These are phyloP conservation scores for Musa troglodytarum DNA, from an alignment of 176 grass and related monocot species.

Conservation along the genomic window DNA sequence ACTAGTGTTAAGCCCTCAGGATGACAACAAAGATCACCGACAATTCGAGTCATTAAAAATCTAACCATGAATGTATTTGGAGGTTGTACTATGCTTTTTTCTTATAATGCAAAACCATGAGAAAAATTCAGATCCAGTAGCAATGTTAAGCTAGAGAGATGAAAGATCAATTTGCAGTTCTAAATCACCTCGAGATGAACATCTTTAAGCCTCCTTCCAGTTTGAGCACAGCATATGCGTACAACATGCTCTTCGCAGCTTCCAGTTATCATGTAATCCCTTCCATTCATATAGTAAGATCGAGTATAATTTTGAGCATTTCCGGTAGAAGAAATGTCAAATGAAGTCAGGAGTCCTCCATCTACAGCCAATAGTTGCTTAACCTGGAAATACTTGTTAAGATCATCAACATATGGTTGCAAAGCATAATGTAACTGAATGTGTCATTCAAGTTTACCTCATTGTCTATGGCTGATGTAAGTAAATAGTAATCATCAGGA, in stretches of 20 bases:
- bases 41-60: no score
- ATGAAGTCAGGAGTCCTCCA: constrained; percentile 22
- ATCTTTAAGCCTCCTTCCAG: constrained; percentile 24
- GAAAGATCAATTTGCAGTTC: constrained; percentile 6
- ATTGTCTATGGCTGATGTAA: constrained; percentile 20
- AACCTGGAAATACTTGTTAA: constrained; percentile 12
- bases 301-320: constrained; percentile 26
- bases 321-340: constrained; percentile 20
- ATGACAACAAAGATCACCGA: no score
- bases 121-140: neutral
- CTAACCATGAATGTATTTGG: no score
- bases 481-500: constrained; percentile 29
- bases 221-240: constrained; percentile 25
- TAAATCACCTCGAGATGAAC: constrained; percentile 12
- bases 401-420: neutral
- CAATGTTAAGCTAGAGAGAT: neutral
- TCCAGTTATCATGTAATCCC: constrained; percentile 19
- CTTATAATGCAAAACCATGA: no score
- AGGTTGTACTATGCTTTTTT: no score
- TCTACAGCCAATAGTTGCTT: constrained; percentile 23
- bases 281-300: constrained; percentile 24
- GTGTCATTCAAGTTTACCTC: constrained; percentile 4
- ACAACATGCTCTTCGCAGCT: constrained; percentile 23
- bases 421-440: neutral
- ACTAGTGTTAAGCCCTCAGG: no score